Base-by-base conservation (phyloP, 2,329 filamentous ascomycete species). In the Pseudocercospora ulei region DNA sequence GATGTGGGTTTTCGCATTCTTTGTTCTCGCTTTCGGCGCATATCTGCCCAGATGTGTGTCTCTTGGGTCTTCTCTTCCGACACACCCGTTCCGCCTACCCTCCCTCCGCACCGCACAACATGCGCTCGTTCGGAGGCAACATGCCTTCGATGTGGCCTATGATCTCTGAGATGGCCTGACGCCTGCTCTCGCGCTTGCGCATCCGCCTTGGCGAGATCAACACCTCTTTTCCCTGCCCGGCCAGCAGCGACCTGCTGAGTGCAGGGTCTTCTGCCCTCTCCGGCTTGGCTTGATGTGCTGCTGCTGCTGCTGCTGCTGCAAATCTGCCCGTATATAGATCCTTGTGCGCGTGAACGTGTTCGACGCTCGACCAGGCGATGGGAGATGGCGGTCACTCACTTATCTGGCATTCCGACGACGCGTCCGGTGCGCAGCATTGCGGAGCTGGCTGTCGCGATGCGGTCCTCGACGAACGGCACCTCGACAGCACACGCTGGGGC, bases 301-400 rank as follows among this genome's bases (percentile, higher is more conserved):
- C n/a, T n/a, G n/a, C 11, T n/a, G 14, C n/a, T 13, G 11, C 17
- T 16, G n/a, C n/a, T 22, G 11, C 18, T 20, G 18, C 30, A n/a
- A n/a, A 23, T 12, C n/a, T 33, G 20, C 13, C 23, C 30, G 30
- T 33, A 33, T 33, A 33, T 33, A 33, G 30, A 5, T 33, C 20
- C 30, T 22, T 9, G 18, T 33, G 30, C 30, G 3, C 13, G 30
- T 33, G 30, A 33, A 13, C 8, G 4, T 20, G 18, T 33, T 13
- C 18, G 18, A 33, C 20, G 18, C n/a, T 9, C 8, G n/a, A 22
- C 23, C 3, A 6, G 30, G n/a, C n/a, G 18, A 13, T 16, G 17
- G 14, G 17, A 16, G 6, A n/a, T 7, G 18, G 12, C 5, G 4
- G 1, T 13, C 11, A 16, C 12, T 11, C 25, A 1, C 3, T 16